These are phyloP conservation scores for Colletotrichum sublineola DNA, from an alignment of 2,329 filamentous ascomycete genomes.

Conservation along the genomic window DNA sequence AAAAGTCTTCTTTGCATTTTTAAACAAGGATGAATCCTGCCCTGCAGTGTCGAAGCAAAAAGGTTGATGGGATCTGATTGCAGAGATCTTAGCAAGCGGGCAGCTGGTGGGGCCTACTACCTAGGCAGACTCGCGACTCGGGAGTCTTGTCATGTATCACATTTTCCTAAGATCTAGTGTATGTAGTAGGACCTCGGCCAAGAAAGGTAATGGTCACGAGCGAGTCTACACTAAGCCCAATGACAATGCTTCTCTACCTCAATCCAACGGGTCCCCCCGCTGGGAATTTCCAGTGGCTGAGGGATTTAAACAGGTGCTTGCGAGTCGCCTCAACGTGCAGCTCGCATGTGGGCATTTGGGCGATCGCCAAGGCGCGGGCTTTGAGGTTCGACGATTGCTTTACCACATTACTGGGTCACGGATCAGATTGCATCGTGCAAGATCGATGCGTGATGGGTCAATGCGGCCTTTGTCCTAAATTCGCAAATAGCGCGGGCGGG, in stretches of 20 bases:
- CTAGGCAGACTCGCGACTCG: not conserved
- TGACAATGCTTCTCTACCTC: conserved; percentile 19
- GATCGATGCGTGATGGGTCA: conserved; percentile 11
- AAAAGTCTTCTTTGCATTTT: not conserved
- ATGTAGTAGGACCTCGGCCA: conserved; percentile 13
- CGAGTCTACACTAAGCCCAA: not conserved
- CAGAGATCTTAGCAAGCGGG: conserved; percentile 3
- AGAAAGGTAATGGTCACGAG: conserved; percentile 38
- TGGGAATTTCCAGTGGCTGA: conserved; percentile 3
- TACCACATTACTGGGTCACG: conserved; percentile 35
- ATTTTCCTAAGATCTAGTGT: conserved; percentile 27
- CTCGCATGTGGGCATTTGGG: conserved; percentile 17
- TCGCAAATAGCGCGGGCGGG: not conserved
- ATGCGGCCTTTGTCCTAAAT: not conserved
- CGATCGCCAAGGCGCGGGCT: conserved; percentile 36
- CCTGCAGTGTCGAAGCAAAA: conserved; percentile 7
- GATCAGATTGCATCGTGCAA: conserved; percentile 26
- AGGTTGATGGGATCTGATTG: conserved; percentile 11
- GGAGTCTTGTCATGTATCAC: conserved; percentile 31
- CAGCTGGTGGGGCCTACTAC: conserved; percentile 1
- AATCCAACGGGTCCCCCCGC: not conserved
- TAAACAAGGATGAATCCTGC: conserved; percentile 20
- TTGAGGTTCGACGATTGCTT: conserved; percentile 15
- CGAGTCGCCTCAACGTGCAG: conserved; percentile 17
- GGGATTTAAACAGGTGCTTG: conserved; percentile 26